Evolutionary conservation across 2,329 filamentous ascomycete species (phyloP).

Genomic region (Drechslera avenae): DNA sequence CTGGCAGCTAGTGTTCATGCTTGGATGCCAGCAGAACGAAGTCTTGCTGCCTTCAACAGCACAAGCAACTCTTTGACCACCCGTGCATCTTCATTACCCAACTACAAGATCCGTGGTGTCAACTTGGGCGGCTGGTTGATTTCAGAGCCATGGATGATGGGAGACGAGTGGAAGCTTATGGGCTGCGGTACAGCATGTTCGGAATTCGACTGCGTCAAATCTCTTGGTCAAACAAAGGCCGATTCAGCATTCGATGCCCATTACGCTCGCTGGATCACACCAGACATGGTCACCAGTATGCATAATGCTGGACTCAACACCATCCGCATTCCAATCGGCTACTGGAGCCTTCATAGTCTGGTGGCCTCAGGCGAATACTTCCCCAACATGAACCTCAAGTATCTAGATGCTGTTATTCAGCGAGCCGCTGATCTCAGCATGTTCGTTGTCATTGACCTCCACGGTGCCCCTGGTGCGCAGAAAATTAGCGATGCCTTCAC

Average conservation of each 20-base stretch:
- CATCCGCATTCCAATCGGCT: conserved; percentile 61
- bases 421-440: conserved; percentile 58
- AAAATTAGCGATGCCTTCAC: conserved; percentile 55
- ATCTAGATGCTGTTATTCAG: conserved; percentile 55
- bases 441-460: conserved; percentile 61
- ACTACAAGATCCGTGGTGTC: conserved; percentile 59
- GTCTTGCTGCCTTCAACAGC: conserved; percentile 10
- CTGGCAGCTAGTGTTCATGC: conserved; percentile 11
- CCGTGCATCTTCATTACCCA: conserved; percentile 8
- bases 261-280: conserved; percentile 58
- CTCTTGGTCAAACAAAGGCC: conserved; percentile 54
- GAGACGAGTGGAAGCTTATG: conserved; percentile 54
- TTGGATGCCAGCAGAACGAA: conserved; percentile 12
- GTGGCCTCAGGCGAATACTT: conserved; percentile 59
- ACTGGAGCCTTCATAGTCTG: conserved; percentile 60
- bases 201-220: conserved; percentile 61
- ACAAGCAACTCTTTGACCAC: conserved; percentile 7
- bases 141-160: conserved; percentile 62
- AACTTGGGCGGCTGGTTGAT: conserved; percentile 61
- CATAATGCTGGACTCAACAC: conserved; percentile 58
- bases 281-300: conserved; percentile 58
- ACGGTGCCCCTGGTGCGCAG: conserved; percentile 60
- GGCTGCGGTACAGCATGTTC: conserved; percentile 54
- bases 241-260: conserved; percentile 57
- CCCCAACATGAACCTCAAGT: conserved; percentile 54